A percentile compares a stretch with the other conserved stretches of the same genome.
Evolutionary conservation across 495 filamentous ascomycete species (phyloP).

Genomic region (Penicillium bovifimosum): DNA sequence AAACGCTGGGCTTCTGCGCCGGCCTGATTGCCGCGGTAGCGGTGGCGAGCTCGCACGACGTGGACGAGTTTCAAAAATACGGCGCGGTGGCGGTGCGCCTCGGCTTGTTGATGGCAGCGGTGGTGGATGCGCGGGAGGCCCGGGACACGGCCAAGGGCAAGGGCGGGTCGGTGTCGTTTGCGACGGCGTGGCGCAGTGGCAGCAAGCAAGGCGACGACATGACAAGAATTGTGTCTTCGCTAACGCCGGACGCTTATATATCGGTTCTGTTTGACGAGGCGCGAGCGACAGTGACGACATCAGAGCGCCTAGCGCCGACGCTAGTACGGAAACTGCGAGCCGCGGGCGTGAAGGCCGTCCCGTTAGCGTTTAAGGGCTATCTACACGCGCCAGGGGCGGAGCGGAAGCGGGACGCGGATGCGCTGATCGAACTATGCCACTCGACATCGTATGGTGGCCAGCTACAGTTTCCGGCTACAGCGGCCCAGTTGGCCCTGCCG

Average conservation of each 20-base stretch:
- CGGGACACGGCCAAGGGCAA: slow-evolving; percentile 13
- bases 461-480: slow-evolving; percentile 35
- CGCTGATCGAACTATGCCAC: background rate
- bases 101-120: slow-evolving; percentile 28
- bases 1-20: slow-evolving; percentile 42
- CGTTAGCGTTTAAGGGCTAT: background rate
- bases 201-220: slow-evolving; percentile 13
- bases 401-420: background rate
- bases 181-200: slow-evolving; percentile 26
- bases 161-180: slow-evolving; percentile 16
- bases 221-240: slow-evolving; percentile 13
- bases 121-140: slow-evolving; percentile 41
- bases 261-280: slow-evolving; percentile 41
- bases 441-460: background rate
- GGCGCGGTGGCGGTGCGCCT: slow-evolving; percentile 37
- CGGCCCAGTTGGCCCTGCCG: slow-evolving; percentile 25
- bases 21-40: slow-evolving; percentile 39
- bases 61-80: slow-evolving; percentile 27
- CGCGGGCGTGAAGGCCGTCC: slow-evolving; percentile 33
- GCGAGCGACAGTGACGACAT: slow-evolving; percentile 29
- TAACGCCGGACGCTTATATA: slow-evolving; percentile 32
- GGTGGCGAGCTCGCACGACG: slow-evolving; percentile 22
- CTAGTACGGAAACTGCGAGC: slow-evolving; percentile 28
- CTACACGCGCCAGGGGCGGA: background rate
- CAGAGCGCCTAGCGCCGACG: slow-evolving; percentile 14